Conservation (phyloP, 2,329 filamentous ascomycete species). For the Aureobasidium pullulans region DNA sequence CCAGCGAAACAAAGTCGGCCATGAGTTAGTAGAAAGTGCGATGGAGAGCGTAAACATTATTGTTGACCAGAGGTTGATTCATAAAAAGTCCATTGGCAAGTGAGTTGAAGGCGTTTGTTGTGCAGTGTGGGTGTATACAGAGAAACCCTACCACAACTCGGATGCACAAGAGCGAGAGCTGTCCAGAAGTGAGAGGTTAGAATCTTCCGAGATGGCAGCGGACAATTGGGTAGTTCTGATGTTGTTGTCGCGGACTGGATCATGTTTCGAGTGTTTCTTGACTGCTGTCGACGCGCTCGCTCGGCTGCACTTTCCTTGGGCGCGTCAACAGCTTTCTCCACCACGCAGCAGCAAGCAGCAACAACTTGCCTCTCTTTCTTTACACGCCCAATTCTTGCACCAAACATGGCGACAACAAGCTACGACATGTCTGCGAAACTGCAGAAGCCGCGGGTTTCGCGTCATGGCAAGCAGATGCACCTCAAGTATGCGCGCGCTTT, state of each 20-base stretch:
- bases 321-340: conserved; percentile 5
- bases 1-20: conserved; percentile 85
- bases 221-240: not conserved
- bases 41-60: not conserved
- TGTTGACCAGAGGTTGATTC: not conserved
- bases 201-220: not conserved
- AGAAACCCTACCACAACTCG: not conserved
- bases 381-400: not conserved
- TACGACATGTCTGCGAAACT: conserved; percentile 6
- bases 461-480: conserved; percentile 23
- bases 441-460: conserved; percentile 13
- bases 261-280: not conserved
- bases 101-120: not conserved
- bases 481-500: conserved; percentile 22
- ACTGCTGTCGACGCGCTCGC: not conserved
- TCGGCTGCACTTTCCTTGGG: conserved; percentile 7
- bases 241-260: not conserved
- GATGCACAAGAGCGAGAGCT: not conserved
- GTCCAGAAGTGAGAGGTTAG: not conserved
- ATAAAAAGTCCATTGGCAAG: not conserved
- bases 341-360: not conserved
- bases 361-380: not conserved
- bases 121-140: not conserved
- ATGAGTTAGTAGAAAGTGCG: conserved; percentile 42
- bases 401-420: not conserved